phyloP scores from a whole-genome alignment of 148 eudicot species.

The Euryodendron excelsum region DNA sequence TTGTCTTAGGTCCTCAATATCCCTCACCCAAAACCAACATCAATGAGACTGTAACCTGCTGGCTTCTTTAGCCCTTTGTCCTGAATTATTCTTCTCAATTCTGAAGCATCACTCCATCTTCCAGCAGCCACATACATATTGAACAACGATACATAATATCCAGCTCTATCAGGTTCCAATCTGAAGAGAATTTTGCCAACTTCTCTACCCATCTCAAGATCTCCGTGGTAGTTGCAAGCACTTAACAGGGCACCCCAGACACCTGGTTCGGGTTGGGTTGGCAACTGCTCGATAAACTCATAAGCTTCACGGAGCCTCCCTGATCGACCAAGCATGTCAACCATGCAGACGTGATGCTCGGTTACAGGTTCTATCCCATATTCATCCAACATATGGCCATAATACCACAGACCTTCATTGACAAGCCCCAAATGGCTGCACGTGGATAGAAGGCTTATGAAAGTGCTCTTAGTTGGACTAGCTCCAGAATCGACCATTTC shows the following conservation, averaged over 20 bases:
- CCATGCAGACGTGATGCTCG: slow-evolving; percentile 46
- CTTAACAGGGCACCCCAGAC: slow-evolving; percentile 51
- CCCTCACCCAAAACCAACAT: slow-evolving; percentile 23
- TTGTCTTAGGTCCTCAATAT: not conserved
- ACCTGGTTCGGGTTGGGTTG: slow-evolving; percentile 30
- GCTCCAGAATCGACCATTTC: slow-evolving; percentile 36
- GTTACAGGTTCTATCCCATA: slow-evolving; percentile 31
- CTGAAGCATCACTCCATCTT: slow-evolving; percentile 50
- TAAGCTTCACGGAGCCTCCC: slow-evolving; percentile 41
- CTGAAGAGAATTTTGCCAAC: slow-evolving; percentile 39
- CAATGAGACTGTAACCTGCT: slow-evolving; percentile 38
- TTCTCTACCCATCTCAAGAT: slow-evolving; percentile 45
- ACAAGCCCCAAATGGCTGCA: slow-evolving; percentile 48
- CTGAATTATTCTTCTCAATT: slow-evolving; percentile 32
- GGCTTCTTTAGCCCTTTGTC: slow-evolving; percentile 33
- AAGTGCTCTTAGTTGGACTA: slow-evolving; percentile 38
- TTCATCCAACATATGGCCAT: slow-evolving; percentile 24
- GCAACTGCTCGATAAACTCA: slow-evolving; percentile 28
- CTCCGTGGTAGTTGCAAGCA: slow-evolving; percentile 46
- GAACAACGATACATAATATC: slow-evolving; percentile 36
- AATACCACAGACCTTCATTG: slow-evolving; percentile 31
- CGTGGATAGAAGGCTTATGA: slow-evolving; percentile 40
- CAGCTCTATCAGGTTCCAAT: slow-evolving; percentile 37
- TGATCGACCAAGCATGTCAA: slow-evolving; percentile 43
- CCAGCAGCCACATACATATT: slow-evolving; percentile 51